Evolutionary conservation across 148 eudicot genomes (phyloP), one percentile per base, ranked within the genome.

Genomic region (Vaccinium vitisidaea): DNA sequence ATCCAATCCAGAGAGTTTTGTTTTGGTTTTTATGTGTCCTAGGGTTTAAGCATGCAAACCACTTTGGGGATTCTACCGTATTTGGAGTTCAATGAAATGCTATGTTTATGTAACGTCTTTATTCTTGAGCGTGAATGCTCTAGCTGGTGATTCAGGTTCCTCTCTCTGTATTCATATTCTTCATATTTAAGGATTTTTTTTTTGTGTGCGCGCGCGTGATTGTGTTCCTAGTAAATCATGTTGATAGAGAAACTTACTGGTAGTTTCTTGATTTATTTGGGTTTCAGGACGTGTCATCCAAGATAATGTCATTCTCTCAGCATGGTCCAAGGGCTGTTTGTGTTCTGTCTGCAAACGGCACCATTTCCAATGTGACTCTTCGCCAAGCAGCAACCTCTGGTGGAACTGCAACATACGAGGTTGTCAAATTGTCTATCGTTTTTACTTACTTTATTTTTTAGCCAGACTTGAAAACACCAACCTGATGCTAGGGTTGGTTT

Each of bases 391-490:
- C 95, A 80, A 94, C 94, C 50, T 93, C 96, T 27, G 98, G 98
- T 84, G 98, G 94, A 84, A 92, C 94, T 52, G 94, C 94, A 67
- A 94, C 98, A 59, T 94, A 94, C 25, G 98, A 95, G 98, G 98
- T 95, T 88, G 88, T 88, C 69, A 52, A 0, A 76, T 48, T 85
- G 48, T 80, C 6, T 0, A 5, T 54, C 25, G 27, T 84, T 71
- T 27, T 27, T 69, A 30, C 27, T 69, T 36, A 27, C 43, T 39
- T 27, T 13, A 69, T 69, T 67, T 69, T 39, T 30, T 18, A 69
- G 19, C 43, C 32, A 69, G 30, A 69, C 19, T 69, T 69, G 74
- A 27, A 69, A 69, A 69, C 6, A 30, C 36, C 30, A 15, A 23
- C 74, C 18, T 6, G 43, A 69, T 69, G 74, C 70, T 49, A 5